phyloP scores from a whole-genome alignment of 2,329 filamentous ascomycete species.

The Botryotinia calthae region DNA sequence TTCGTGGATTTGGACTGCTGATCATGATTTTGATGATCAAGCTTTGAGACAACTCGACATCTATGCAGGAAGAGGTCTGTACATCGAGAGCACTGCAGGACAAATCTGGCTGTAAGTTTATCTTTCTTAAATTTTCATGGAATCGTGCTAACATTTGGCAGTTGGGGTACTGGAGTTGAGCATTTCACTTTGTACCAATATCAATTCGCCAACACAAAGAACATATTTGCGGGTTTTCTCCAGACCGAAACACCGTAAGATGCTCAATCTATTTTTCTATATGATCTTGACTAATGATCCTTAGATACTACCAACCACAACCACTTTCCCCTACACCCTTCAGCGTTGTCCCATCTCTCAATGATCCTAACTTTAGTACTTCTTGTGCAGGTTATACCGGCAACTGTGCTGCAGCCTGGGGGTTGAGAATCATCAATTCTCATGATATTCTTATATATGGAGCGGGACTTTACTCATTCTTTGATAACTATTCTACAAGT shows the following conservation, averaged over 20 bases:
- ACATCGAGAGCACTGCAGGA: constrained; percentile 47
- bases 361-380: constrained; percentile 51
- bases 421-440: constrained; percentile 56
- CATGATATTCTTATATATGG: constrained; percentile 50
- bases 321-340: constrained; percentile 64
- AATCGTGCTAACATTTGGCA: background rate
- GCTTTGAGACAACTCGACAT: constrained; percentile 54
- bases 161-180: constrained; percentile 45
- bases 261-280: too few relatives aligned
- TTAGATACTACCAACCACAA: constrained; percentile 63
- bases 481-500: constrained; percentile 51
- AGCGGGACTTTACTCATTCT: constrained; percentile 58
- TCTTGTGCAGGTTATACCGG: constrained; percentile 42
- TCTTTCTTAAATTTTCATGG: background rate
- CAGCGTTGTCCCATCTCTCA: constrained; percentile 40
- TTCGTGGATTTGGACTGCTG: constrained; percentile 48
- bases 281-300: background rate
- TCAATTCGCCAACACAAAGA: constrained; percentile 44
- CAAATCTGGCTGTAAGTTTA: constrained; percentile 46
- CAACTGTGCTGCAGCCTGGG: constrained; percentile 60
- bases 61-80: constrained; percentile 48
- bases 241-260: constrained; percentile 32
- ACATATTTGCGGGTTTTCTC: constrained; percentile 31
- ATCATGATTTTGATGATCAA: constrained; percentile 43
- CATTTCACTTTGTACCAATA: constrained; percentile 54